Base-by-base conservation (phyloP, 1,284 basidiomycete genomes). In the Vanrija pseudolonga region DNA sequence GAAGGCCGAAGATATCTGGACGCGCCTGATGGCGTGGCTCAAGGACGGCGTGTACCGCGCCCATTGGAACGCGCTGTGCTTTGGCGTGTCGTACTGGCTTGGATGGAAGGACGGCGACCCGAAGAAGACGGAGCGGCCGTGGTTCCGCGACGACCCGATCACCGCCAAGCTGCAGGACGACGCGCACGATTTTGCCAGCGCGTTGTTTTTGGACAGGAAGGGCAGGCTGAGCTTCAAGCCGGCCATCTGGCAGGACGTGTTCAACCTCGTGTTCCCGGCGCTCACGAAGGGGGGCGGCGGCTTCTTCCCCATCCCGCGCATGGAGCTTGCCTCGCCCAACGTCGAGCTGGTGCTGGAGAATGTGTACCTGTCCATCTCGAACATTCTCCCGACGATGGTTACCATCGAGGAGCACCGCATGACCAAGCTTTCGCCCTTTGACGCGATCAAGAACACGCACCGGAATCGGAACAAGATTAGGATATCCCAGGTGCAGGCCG, bases 261-360 rank as follows among this genome's bases (percentile, higher is more conserved):
- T 26, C 19, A 36, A 37, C 8, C 20, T 55, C 15, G 8, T 43
- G 19, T 26, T 44, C 17, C 47, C 53, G 5, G 36, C 40, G 2
- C 23, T 59, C 11, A 15, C 32, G 12, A 12, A 32, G 12, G 26
- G 39, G 17, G 47, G 47, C 7, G 24, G 40, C n/a, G 53, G 57
- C 3, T 59, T 49, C 41, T 22, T 59, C 14, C 39, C 57, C 18
- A 17, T 59, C 20, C 57, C 57, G 0, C 53, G 57, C 11, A 8
- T 59, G 20, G 57, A 59, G 48, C 23, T 50, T 5, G 37, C 38
- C 20, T 36, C 43, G 14, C 50, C 53, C 6, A 45, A 26, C 12
- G n/a, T 59, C 6, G 57, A 59, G 41, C 45, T 55, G 5, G 53
- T 59, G 3, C 47, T 59, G 8, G 57, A 59, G 48, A 59, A 59